Evolutionary conservation across 129 eudicot genomes (phyloP).

Genomic region (Flaveria trinervia): DNA sequence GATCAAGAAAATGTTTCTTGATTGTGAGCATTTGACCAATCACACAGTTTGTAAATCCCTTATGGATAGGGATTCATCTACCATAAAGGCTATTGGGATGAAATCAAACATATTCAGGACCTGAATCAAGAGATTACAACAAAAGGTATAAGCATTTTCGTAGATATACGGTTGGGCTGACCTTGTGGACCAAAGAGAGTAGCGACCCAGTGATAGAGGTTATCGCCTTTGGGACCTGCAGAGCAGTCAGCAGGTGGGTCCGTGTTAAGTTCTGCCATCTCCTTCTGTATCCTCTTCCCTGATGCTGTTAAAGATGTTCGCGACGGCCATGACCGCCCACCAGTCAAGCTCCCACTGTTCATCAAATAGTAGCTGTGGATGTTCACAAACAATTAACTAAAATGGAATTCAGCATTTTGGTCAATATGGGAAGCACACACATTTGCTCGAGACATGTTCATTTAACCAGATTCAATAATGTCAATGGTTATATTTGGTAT

Average conservation of each 20-base stretch:
- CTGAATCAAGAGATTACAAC: slow-evolving; percentile 7
- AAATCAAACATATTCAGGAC: background rate
- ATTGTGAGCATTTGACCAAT: background rate
- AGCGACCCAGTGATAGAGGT: slow-evolving; percentile 98
- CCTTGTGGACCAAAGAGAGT: slow-evolving; percentile 91
- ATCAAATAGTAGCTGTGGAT: slow-evolving; percentile 18
- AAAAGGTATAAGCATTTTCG: background rate
- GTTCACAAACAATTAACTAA: background rate
- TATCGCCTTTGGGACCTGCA: slow-evolving; percentile 98
- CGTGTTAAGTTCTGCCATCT: slow-evolving; percentile 72
- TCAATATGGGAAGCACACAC: background rate
- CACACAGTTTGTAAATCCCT: background rate
- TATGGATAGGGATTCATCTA: background rate
- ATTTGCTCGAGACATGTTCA: background rate
- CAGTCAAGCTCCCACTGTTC: slow-evolving; percentile 44
- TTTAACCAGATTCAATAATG: background rate
- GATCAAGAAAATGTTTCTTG: background rate
- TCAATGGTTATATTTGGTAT: too few relatives aligned
- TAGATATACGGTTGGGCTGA: slow-evolving; percentile 9
- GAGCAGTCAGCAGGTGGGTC: slow-evolving; percentile 83
- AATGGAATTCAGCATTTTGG: background rate
- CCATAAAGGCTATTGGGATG: background rate
- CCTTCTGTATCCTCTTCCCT: slow-evolving; percentile 92
- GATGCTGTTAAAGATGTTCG: slow-evolving; percentile 80
- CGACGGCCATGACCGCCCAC: slow-evolving; percentile 84